Evolutionary conservation across 176 grass and related monocot species (phyloP), one percentile per base, ranked within the genome.

Genomic region (Pharus latifolius): DNA sequence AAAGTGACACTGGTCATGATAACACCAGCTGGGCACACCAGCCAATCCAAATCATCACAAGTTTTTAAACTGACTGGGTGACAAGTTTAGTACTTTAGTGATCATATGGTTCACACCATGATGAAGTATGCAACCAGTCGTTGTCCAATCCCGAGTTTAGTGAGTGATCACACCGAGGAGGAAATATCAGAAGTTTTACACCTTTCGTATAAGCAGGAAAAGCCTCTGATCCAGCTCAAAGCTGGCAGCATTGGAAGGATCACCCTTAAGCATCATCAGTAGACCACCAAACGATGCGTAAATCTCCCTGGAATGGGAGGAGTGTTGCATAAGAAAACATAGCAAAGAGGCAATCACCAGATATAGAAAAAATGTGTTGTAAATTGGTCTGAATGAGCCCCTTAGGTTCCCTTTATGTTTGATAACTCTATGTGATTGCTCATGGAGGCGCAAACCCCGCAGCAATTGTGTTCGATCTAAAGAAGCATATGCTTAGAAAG

Each of bases 201-300:
- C 47, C 73, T 80, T 88, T 33, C 74, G 48, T 5, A 91, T 91
- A 6, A 85, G 74, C 43, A 96, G 74, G 42, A 87, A 85, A 19
- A 88, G 9, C 49, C 74, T 88, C 56, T 91, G 74, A 72, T 96
- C 78, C 66, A 91, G 71, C 70, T 80, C 59, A 0, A 88, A 87
- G 26, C 13, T 67, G 1, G 22, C 18, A 14, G 69, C 69, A 61
- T 41, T 62, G 19, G 87, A 77, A 25, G 81, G 70, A 31, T 88
- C 78, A 9, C 81, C 78, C 45, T 85, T 83, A 14, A 90, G 81
- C 74, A 80, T 19, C 87, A 88, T 88, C 28, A 88, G 55, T 16
- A 82, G 59, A 3, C 87, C 84, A 32, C 78, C 73, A 7, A 90
- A 95, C 18, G 78, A 90, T 45, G 74, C 76, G 37, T 87, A 84